Conservation (phyloP, 148 eudicot genomes). For the Pharnaceum exiguum region DNA sequence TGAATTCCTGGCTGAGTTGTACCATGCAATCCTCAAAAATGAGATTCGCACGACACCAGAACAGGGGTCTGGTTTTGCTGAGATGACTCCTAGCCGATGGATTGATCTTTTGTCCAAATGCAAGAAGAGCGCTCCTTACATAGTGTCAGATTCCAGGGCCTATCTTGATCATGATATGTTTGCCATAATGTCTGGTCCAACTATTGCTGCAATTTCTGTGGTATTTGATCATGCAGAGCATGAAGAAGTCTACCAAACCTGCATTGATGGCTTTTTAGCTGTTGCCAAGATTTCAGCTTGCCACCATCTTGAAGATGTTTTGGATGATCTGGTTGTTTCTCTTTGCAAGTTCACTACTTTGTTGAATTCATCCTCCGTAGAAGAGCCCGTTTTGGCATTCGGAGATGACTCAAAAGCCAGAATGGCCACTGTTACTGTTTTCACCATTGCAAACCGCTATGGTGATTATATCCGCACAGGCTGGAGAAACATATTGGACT, state of each 20-base stretch:
- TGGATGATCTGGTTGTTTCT: constrained; percentile 86
- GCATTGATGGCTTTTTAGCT: constrained; percentile 85
- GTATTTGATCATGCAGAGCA: constrained; percentile 86
- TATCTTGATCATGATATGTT: constrained; percentile 86
- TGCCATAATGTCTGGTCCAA: constrained; percentile 84
- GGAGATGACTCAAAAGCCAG: constrained; percentile 81
- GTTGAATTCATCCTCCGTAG: constrained; percentile 61
- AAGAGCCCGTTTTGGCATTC: constrained; percentile 76
- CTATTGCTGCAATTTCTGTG: constrained; percentile 94
- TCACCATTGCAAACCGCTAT: constrained; percentile 80
- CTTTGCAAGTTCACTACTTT: constrained; percentile 88
- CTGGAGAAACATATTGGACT: constrained; percentile 84
- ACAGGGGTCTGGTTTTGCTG: constrained; percentile 58
- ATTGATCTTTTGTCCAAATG: constrained; percentile 78
- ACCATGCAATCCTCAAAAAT: constrained; percentile 68
- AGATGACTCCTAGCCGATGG: constrained; percentile 75
- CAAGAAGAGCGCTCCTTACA: constrained; percentile 59
- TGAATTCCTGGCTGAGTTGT: constrained; percentile 72
- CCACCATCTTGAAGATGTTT: constrained; percentile 66
- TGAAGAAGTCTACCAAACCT: constrained; percentile 77
- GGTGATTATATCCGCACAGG: constrained; percentile 81
- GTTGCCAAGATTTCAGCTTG: constrained; percentile 82
- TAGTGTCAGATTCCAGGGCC: constrained; percentile 62
- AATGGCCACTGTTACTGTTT: constrained; percentile 83
- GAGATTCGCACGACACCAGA: constrained; percentile 87